Evolutionary conservation across 805 yeast genomes (phyloP).

Genomic region (Ogataea degrootiae): DNA sequence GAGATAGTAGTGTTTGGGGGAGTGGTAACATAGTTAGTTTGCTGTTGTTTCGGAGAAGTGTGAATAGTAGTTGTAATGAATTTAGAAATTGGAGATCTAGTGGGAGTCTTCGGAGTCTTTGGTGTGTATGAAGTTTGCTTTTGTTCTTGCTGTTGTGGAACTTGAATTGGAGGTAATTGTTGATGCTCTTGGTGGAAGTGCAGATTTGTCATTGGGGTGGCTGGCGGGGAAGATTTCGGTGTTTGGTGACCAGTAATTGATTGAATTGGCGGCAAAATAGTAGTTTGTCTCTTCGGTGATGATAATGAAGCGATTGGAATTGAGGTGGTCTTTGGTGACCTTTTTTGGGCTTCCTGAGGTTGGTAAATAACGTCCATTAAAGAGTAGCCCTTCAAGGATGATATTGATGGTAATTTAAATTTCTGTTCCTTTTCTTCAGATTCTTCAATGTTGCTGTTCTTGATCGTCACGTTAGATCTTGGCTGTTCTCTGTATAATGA

Average conservation of each 20-base stretch:
- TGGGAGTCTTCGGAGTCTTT: conserved; percentile 1
- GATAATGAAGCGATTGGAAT: background rate
- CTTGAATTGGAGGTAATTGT: conserved; percentile 1
- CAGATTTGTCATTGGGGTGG: too few relatives aligned
- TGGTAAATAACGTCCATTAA: background rate
- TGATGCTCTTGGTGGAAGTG: background rate
- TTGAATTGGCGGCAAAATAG: background rate
- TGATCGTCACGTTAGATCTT: conserved; percentile 6
- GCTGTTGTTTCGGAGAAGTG: conserved; percentile 13
- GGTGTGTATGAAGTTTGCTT: conserved; percentile 7
- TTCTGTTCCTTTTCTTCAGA: conserved; percentile 4
- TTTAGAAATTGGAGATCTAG: background rate
- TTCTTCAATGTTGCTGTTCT: background rate
- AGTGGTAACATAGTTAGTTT: background rate
- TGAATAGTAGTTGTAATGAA: conserved; percentile 15
- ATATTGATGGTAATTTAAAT: conserved; percentile 14
- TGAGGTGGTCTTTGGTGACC: background rate
- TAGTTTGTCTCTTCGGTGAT: background rate
- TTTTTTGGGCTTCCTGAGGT: background rate
- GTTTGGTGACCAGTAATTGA: background rate
- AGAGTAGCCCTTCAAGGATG: background rate
- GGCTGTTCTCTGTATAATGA: conserved; percentile 40
- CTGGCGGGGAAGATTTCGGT: too few relatives aligned
- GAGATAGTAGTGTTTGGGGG: background rate
- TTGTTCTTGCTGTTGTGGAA: conserved; percentile 6